phyloP scores from a whole-genome alignment of 257 asterid species.

The Pogostemon cablin region DNA sequence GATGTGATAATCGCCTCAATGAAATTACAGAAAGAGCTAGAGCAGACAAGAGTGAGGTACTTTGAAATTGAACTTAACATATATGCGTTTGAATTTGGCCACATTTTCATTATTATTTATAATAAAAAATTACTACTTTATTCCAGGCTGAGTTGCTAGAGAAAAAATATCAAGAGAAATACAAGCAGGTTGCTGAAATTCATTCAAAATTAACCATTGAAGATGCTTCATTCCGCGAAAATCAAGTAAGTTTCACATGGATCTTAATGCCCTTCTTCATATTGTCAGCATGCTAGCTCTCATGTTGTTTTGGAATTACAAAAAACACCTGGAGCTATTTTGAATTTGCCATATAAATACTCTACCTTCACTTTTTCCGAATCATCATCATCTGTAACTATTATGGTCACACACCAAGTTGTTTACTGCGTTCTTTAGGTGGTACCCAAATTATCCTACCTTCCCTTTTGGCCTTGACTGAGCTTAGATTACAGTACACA shows the following conservation, averaged over 20 bases:
- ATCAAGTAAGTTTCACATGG: slow-evolving; percentile 56
- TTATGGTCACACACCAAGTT: background rate
- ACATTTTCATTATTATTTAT: slow-evolving; percentile 7
- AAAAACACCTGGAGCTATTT: background rate
- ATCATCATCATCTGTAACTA: background rate
- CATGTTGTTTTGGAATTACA: background rate
- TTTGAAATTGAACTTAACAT: slow-evolving; percentile 28
- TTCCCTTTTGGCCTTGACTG: background rate
- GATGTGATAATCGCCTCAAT: slow-evolving; percentile 97
- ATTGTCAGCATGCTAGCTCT: slow-evolving; percentile 6
- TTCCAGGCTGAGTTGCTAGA: slow-evolving; percentile 83
- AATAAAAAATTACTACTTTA: slow-evolving; percentile 10
- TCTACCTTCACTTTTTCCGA: background rate
- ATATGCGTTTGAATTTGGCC: slow-evolving; percentile 26
- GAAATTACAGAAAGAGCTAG: slow-evolving; percentile 95
- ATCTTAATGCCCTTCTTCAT: slow-evolving; percentile 18
- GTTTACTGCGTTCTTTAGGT: background rate
- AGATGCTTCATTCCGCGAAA: slow-evolving; percentile 92
- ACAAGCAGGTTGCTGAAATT: slow-evolving; percentile 91
- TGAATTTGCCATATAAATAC: background rate
- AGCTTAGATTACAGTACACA: background rate
- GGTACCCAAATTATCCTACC: background rate
- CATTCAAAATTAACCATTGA: slow-evolving; percentile 92
- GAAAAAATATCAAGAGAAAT: slow-evolving; percentile 93
- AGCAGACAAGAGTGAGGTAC: slow-evolving; percentile 93